phyloP scores from a whole-genome alignment of 2,329 filamentous ascomycete genomes.

The Colletotrichum navitas region DNA sequence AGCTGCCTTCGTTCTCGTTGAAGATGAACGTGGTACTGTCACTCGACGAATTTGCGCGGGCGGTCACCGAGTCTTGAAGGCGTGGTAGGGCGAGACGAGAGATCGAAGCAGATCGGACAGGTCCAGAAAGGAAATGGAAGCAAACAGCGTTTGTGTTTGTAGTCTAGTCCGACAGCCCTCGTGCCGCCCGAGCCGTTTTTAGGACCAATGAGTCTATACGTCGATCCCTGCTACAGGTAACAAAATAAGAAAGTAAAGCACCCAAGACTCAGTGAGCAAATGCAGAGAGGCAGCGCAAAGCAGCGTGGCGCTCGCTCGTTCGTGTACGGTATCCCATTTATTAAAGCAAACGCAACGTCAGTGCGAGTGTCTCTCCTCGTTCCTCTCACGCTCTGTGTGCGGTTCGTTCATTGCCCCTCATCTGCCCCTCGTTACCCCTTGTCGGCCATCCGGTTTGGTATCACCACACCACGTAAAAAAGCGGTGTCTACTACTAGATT shows the following conservation, averaged over 20 bases:
- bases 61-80: slow-evolving; percentile 22
- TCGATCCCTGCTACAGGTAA: not conserved
- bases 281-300: not conserved
- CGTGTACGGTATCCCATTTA: not conserved
- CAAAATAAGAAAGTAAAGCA: too few species aligned
- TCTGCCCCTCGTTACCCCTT: slow-evolving; percentile 6
- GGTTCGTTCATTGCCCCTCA: slow-evolving; percentile 3
- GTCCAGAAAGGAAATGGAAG: not conserved
- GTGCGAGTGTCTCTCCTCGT: not conserved
- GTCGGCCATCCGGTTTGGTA: slow-evolving; percentile 4
- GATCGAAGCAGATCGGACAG: not conserved
- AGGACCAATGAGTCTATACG: not conserved
- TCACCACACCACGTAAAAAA: slow-evolving; percentile 22
- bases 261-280: slow-evolving; percentile 1
- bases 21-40: slow-evolving; percentile 26
- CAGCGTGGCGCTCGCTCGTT: slow-evolving; percentile 6
- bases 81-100: not conserved
- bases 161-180: slow-evolving; percentile 2
- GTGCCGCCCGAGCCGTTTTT: slow-evolving; percentile 27
- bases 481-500: slow-evolving; percentile 39
- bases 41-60: slow-evolving; percentile 34
- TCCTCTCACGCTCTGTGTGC: not conserved
- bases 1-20: slow-evolving; percentile 16
- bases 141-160: slow-evolving; percentile 8
- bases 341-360: not conserved